Conservation (phyloP, 306 rosid genomes). For the Neltuma alba region DNA sequence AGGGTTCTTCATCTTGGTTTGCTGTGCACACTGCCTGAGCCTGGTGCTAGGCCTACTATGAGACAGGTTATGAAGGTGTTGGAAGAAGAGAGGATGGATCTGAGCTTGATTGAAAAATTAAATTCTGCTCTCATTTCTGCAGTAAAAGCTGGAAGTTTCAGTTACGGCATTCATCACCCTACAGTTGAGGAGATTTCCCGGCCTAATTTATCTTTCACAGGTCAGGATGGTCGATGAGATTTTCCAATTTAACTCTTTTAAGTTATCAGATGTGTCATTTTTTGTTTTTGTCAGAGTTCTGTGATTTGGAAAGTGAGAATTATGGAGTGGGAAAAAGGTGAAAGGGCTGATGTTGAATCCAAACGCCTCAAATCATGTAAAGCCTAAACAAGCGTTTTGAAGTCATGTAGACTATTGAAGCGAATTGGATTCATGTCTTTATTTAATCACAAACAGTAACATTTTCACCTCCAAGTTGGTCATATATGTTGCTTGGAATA, state of each 20-base stretch:
- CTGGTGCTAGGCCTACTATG: conserved; percentile 60
- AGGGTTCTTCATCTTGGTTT: conserved; percentile 57
- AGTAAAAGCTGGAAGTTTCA: neutral
- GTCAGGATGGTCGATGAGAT: conserved; percentile 40
- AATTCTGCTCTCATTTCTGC: conserved; percentile 33
- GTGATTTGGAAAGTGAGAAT: neutral
- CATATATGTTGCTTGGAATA: neutral
- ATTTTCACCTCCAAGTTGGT: neutral
- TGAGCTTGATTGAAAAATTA: conserved; percentile 39
- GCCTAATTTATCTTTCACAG: conserved; percentile 30
- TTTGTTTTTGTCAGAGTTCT: neutral
- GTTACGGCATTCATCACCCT: conserved; percentile 35
- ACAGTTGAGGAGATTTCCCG: conserved; percentile 43
- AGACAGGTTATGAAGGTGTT: conserved; percentile 55
- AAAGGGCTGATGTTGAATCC: neutral
- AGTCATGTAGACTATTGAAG: neutral
- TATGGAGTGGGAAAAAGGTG: neutral
- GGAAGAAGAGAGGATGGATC: conserved; percentile 44
- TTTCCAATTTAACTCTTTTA: neutral
- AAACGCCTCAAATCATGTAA: neutral
- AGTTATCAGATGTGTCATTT: neutral
- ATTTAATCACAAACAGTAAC: neutral
- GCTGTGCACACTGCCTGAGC: conserved; percentile 54
- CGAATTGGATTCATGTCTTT: neutral
- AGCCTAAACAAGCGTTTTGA: neutral